Percentiles rank a stretch among this genome's conserved stretches.
Conservation (phyloP, 2,329 filamentous ascomycete species). For the Stachybotrys chlorohalonatus region DNA sequence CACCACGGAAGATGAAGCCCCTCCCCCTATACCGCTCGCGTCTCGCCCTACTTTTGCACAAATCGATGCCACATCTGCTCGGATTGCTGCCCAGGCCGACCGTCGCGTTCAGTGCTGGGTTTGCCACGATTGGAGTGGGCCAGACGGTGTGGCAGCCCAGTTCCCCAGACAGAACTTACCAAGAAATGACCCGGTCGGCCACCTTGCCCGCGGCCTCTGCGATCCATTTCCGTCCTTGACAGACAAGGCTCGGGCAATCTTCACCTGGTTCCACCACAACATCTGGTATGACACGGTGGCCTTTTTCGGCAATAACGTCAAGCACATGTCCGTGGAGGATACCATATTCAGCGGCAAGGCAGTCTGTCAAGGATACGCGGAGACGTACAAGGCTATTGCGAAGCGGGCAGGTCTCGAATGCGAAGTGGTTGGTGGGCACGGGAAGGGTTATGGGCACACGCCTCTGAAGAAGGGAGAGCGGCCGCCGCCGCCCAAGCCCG, state of each 20-base stretch:
- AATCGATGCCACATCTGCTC: conserved; percentile 33
- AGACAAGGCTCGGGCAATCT: conserved; percentile 87
- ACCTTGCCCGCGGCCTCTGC: conserved; percentile 72
- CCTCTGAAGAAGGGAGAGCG: conserved; percentile 54
- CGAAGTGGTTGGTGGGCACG: conserved; percentile 65
- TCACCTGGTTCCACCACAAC: conserved; percentile 94
- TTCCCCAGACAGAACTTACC: conserved; percentile 68
- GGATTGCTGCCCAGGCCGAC: conserved; percentile 15
- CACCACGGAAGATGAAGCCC: conserved; percentile 17
- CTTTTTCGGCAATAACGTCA: conserved; percentile 66
- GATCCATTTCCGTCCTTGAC: conserved; percentile 70
- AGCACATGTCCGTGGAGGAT: conserved; percentile 58
- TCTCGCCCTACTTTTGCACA: conserved; percentile 44
- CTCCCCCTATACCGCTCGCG: conserved; percentile 42
- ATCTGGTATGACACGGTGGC: conserved; percentile 72
- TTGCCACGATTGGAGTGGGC: conserved; percentile 80
- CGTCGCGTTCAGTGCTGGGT: conserved; percentile 51
- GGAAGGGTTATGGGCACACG: conserved; percentile 74
- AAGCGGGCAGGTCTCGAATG: conserved; percentile 71
- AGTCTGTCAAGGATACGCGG: conserved; percentile 88
- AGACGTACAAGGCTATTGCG: conserved; percentile 71
- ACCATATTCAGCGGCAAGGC: conserved; percentile 71
- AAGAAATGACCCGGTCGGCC: conserved; percentile 52
- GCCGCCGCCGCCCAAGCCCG: conserved; percentile 52
- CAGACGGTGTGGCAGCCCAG: conserved; percentile 68